Percentiles rank a stretch among this genome's conserved stretches.
phyloP scores from a whole-genome alignment of 495 filamentous ascomycete genomes.

The Pyronema omphalodes region DNA sequence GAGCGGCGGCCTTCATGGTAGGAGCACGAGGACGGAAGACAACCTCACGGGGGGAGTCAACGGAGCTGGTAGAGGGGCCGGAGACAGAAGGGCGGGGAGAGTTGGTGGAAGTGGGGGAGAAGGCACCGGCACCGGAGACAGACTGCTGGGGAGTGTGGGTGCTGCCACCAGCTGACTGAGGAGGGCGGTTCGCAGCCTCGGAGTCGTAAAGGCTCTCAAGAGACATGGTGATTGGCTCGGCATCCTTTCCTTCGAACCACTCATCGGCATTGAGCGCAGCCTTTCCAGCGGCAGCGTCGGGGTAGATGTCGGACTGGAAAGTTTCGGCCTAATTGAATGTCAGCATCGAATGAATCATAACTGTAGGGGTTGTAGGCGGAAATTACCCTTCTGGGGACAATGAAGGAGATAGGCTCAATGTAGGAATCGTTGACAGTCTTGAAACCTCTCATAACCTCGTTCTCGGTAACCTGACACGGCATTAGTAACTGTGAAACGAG shows the following conservation, averaged over 20 bases:
- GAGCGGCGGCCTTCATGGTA: slow-evolving; percentile 39
- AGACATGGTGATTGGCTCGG: slow-evolving; percentile 72
- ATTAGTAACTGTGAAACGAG: neutral
- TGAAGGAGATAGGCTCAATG: slow-evolving; percentile 93
- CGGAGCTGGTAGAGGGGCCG: slow-evolving; percentile 4
- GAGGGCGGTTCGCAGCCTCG: neutral
- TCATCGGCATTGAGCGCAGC: slow-evolving; percentile 62
- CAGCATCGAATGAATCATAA: neutral
- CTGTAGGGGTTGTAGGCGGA: neutral
- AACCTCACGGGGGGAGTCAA: slow-evolving; percentile 10
- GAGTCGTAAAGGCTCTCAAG: slow-evolving; percentile 62
- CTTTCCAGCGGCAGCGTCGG: slow-evolving; percentile 56
- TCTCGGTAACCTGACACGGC: slow-evolving; percentile 53
- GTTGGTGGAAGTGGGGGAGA: slow-evolving; percentile 26
- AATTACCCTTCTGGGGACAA: slow-evolving; percentile 52
- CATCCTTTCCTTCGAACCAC: slow-evolving; percentile 74
- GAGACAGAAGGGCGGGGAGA: no score
- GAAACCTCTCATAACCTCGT: slow-evolving; percentile 86
- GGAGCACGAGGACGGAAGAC: slow-evolving; percentile 13
- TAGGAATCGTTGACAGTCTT: slow-evolving; percentile 90
- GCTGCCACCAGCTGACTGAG: slow-evolving; percentile 22
- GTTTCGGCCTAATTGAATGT: slow-evolving; percentile 51
- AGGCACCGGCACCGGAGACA: slow-evolving; percentile 30
- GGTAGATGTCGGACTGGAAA: slow-evolving; percentile 95
- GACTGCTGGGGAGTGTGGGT: slow-evolving; percentile 27